Evolutionary conservation across 2,329 filamentous ascomycete genomes (phyloP).

Genomic region (Penicillium hesseltinei): DNA sequence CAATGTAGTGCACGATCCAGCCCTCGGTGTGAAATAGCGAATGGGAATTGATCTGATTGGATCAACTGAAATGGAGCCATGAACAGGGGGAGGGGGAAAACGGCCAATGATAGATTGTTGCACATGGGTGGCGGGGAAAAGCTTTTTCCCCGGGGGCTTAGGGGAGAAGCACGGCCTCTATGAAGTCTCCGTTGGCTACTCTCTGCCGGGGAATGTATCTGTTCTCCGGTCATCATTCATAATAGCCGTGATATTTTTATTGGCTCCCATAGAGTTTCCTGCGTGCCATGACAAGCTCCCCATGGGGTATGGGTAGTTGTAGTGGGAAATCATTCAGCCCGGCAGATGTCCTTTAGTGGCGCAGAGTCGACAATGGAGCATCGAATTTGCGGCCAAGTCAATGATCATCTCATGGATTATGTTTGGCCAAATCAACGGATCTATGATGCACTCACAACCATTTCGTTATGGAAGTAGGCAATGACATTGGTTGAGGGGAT

Average conservation of each 20-base stretch:
- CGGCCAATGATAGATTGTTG: constrained; percentile 10
- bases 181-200: neutral
- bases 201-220: neutral
- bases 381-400: neutral
- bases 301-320: constrained; percentile 1
- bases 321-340: constrained; percentile 19
- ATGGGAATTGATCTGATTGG: constrained; percentile 11
- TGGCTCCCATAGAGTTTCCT: neutral
- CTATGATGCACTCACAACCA: neutral
- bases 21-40: neutral
- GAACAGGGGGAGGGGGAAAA: neutral
- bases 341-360: neutral
- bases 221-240: neutral
- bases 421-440: neutral
- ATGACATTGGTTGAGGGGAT: neutral
- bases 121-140: constrained; percentile 25
- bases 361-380: neutral
- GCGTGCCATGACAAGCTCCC: neutral
- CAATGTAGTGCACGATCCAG: constrained; percentile 5
- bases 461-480: neutral
- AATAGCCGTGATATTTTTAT: neutral
- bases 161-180: neutral
- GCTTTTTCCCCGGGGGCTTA: constrained; percentile 21
- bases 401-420: neutral
- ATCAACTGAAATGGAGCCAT: constrained; percentile 6